These are phyloP conservation scores for Clonostachys chloroleuca DNA, from an alignment of 2,329 filamentous ascomycete species.

Conservation along the genomic window DNA sequence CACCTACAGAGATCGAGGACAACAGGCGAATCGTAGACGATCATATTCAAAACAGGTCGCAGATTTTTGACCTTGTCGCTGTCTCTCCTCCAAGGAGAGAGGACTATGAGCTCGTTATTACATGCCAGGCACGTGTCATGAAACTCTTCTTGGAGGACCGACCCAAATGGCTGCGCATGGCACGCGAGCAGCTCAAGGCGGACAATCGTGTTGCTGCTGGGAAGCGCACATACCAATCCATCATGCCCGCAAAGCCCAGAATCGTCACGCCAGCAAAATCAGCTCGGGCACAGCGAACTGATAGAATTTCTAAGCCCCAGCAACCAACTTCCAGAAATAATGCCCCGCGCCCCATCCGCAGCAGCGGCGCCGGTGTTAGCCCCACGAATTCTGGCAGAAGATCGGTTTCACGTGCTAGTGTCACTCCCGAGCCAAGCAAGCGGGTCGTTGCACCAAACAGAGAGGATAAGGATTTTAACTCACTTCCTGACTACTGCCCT, in stretches of 20 bases:
- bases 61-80: too few species aligned
- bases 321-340: neutral
- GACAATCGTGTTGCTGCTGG: constrained; percentile 33
- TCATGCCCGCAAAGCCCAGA: constrained; percentile 36
- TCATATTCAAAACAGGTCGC: neutral
- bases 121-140: constrained; percentile 48
- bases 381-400: constrained; percentile 4
- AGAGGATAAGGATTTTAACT: constrained; percentile 77
- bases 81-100: constrained; percentile 37
- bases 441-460: constrained; percentile 60
- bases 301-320: constrained; percentile 27
- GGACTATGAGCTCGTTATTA: constrained; percentile 49
- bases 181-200: constrained; percentile 43
- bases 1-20: constrained; percentile 29
- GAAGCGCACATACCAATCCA: constrained; percentile 27
- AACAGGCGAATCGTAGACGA: constrained; percentile 41
- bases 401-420: constrained; percentile 29
- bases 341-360: constrained; percentile 27
- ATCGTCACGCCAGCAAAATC: constrained; percentile 1
- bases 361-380: constrained; percentile 14
- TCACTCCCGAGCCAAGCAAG: constrained; percentile 44
- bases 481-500: constrained; percentile 70
- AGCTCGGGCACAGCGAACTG: constrained; percentile 13
- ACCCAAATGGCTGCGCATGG: constrained; percentile 40
- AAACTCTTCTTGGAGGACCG: constrained; percentile 37